Evolutionary conservation across 768 basidiomycete genomes (phyloP).

Genomic region (Xerocomellus dryophilus): DNA sequence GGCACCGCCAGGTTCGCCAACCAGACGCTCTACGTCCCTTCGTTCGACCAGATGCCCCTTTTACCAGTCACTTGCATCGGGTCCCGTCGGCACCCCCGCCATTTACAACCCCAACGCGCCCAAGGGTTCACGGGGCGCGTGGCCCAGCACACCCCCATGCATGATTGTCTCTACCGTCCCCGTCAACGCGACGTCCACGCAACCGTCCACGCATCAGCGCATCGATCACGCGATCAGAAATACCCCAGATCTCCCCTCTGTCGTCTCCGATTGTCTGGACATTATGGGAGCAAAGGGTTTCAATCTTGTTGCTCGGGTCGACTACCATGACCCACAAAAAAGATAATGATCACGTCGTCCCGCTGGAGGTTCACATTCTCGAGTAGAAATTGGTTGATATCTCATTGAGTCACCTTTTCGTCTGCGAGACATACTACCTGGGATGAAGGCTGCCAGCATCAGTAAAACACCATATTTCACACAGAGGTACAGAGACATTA

Average conservation of each 20-base stretch:
- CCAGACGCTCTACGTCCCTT: conserved; percentile 42
- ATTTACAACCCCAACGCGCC: conserved; percentile 79
- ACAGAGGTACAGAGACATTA: too few relatives aligned
- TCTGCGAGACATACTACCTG: too few relatives aligned
- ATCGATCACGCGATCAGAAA: conserved; percentile 16
- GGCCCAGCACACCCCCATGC: too few relatives aligned
- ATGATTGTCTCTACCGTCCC: too few relatives aligned
- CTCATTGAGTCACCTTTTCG: too few relatives aligned
- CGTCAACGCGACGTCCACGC: too few relatives aligned
- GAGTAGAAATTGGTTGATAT: conserved; percentile 12
- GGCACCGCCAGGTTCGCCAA: conserved; percentile 88
- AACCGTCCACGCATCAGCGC: conserved; percentile 15
- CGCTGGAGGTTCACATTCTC: conserved; percentile 5
- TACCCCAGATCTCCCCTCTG: conserved; percentile 5
- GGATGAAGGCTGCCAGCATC: too few relatives aligned
- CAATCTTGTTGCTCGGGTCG: conserved; percentile 4
- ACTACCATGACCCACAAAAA: conserved; percentile 18
- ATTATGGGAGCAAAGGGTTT: conserved; percentile 16
- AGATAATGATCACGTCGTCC: conserved; percentile 21
- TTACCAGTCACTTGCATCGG: conserved; percentile 74
- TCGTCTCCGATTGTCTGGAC: conserved; percentile 1
- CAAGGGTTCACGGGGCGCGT: conserved; percentile 62
- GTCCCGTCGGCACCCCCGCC: conserved; percentile 74
- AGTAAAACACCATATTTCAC: too few relatives aligned
- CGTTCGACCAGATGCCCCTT: conserved; percentile 57